These are phyloP conservation scores for Camelina hispida DNA, from an alignment of 345 rosid genomes.

Conservation along the genomic window DNA sequence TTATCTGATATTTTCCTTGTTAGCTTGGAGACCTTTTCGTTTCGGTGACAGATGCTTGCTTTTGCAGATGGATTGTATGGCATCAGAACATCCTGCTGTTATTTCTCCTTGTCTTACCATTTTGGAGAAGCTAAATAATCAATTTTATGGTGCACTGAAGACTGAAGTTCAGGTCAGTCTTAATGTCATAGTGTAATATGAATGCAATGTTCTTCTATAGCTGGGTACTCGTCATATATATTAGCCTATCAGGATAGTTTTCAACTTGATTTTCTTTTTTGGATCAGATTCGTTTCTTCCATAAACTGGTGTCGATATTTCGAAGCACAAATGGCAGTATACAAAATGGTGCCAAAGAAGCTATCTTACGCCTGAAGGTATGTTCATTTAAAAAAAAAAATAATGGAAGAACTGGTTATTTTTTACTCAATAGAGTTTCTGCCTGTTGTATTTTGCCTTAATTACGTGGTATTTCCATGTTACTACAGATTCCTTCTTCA, in stretches of 20 bases:
- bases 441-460: constrained; percentile 15
- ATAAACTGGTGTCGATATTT: constrained; percentile 61
- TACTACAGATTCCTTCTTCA: constrained; percentile 69
- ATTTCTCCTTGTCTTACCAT: constrained; percentile 67
- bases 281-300: constrained; percentile 70
- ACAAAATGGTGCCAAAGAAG: constrained; percentile 75
- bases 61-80: constrained; percentile 63
- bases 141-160: constrained; percentile 53
- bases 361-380: constrained; percentile 78
- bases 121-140: constrained; percentile 63
- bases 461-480: constrained; percentile 19
- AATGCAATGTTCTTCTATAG: constrained; percentile 9
- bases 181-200: constrained; percentile 19
- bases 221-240: constrained; percentile 1
- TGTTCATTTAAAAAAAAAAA: constrained; percentile 18
- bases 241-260: background rate
- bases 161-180: constrained; percentile 72
- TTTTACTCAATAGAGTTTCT: constrained; percentile 19
- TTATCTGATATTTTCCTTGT: constrained; percentile 8
- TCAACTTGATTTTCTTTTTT: constrained; percentile 32
- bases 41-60: constrained; percentile 36
- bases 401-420: background rate
- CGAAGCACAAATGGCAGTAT: constrained; percentile 59
- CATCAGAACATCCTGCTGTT: constrained; percentile 60
- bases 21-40: constrained; percentile 17